Evolutionary conservation across 2,329 filamentous ascomycete species (phyloP).

Genomic region (Arthroderma sp.): DNA sequence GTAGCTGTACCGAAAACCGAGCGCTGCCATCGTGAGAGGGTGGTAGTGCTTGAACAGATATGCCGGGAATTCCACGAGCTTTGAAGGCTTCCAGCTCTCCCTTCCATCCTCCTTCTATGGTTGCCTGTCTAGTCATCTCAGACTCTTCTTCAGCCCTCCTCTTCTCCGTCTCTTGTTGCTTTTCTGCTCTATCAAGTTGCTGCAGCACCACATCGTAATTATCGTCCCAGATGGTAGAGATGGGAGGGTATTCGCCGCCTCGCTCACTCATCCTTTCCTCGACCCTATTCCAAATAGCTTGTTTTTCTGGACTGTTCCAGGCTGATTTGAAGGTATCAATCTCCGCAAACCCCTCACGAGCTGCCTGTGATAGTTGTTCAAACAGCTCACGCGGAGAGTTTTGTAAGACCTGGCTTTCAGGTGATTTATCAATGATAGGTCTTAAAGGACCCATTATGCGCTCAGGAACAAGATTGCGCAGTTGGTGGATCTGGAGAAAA

Average conservation of each 20-base stretch:
- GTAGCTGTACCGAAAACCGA: conserved; percentile 17
- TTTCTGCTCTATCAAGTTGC: conserved; percentile 19
- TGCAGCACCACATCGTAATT: conserved; percentile 27
- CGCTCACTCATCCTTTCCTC: conserved; percentile 25
- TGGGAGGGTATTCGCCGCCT: conserved; percentile 24
- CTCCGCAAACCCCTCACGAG: conserved; percentile 23
- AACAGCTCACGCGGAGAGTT: conserved; percentile 25
- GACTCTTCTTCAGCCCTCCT: conserved; percentile 18
- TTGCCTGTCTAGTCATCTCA: conserved; percentile 17
- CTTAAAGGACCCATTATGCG: conserved; percentile 27
- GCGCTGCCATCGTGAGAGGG: conserved; percentile 15
- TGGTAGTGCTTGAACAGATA: conserved; percentile 16
- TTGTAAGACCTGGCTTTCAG: conserved; percentile 14
- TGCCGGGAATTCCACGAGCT: conserved; percentile 16
- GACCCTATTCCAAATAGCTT: conserved; percentile 25
- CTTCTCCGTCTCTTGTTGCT: conserved; percentile 15
- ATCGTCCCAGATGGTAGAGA: conserved; percentile 26
- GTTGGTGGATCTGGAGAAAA: conserved; percentile 26
- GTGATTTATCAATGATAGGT: conserved; percentile 24
- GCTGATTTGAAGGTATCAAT: conserved; percentile 26
- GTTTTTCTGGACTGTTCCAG: conserved; percentile 30
- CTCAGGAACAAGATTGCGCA: conserved; percentile 30
- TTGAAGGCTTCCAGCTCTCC: conserved; percentile 21
- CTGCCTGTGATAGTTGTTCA: conserved; percentile 22
- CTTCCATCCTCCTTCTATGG: conserved; percentile 22